Conservation (phyloP, 768 basidiomycete genomes). For the Lepiota venenata region DNA sequence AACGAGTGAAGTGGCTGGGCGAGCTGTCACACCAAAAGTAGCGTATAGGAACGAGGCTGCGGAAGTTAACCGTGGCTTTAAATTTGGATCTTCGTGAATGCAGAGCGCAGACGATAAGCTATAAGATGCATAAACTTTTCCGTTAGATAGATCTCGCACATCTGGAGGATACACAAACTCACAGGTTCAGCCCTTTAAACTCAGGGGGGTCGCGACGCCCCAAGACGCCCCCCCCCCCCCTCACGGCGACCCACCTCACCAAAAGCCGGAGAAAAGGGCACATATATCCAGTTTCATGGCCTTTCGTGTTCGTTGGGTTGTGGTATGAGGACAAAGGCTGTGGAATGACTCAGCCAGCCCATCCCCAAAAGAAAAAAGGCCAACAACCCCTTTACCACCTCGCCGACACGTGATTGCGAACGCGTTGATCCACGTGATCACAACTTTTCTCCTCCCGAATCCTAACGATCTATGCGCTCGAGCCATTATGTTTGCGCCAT, state of each 20-base stretch:
- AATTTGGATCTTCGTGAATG: background rate
- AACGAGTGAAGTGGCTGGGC: background rate
- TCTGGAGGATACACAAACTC: background rate
- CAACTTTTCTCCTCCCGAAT: background rate
- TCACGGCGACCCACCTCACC: background rate
- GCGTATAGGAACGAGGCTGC: slow-evolving; percentile 1
- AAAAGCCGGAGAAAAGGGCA: background rate
- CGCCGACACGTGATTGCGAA: slow-evolving; percentile 1
- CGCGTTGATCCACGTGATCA: slow-evolving; percentile 8
- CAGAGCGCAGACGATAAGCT: background rate
- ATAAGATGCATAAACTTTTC: background rate
- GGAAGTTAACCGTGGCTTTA: background rate
- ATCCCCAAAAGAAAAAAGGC: slow-evolving; percentile 7
- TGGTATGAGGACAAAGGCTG: background rate
- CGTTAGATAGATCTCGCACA: slow-evolving; percentile 1
- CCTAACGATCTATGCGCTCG: background rate
- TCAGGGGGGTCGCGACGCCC: background rate
- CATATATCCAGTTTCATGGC: background rate
- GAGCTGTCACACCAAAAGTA: background rate
- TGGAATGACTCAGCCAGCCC: slow-evolving; percentile 5
- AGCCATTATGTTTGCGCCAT: background rate
- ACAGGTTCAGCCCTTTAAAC: background rate
- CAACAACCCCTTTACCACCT: slow-evolving; percentile 7
- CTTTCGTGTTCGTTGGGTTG: background rate
- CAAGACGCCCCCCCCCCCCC: background rate